phyloP scores from a whole-genome alignment of 257 asterid genomes.

The Linderniella brevidens region DNA sequence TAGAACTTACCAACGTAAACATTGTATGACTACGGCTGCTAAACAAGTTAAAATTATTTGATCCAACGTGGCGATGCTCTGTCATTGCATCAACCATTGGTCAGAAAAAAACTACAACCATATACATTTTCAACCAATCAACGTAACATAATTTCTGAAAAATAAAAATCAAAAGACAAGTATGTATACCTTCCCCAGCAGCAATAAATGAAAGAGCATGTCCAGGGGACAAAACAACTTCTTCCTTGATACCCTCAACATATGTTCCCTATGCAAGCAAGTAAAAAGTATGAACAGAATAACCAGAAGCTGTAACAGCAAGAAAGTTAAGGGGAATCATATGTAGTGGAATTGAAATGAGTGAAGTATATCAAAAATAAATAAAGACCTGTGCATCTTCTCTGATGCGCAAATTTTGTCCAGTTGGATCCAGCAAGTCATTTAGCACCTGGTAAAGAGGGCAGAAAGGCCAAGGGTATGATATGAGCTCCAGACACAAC shows the following conservation, averaged over 20 bases:
- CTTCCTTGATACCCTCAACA: slow-evolving; percentile 98
- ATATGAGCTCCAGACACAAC: too few species aligned
- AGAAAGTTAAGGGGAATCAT: too few species aligned
- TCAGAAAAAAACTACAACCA: neutral
- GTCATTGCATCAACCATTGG: slow-evolving; percentile 12
- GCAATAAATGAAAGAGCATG: slow-evolving; percentile 99
- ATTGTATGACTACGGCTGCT: slow-evolving; percentile 99
- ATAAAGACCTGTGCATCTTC: slow-evolving; percentile 85
- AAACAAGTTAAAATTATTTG: slow-evolving; percentile 89
- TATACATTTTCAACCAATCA: neutral
- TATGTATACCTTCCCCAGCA: slow-evolving; percentile 83
- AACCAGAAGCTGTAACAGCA: too few species aligned
- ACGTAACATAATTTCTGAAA: neutral
- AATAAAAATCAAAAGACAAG: slow-evolving; percentile 9
- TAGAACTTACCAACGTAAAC: slow-evolving; percentile 70
- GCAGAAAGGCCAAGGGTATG: neutral
- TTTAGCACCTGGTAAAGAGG: slow-evolving; percentile 60
- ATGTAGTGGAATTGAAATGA: too few species aligned
- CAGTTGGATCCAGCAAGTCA: slow-evolving; percentile 96
- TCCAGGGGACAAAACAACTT: slow-evolving; percentile 96
- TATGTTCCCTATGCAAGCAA: slow-evolving; percentile 71
- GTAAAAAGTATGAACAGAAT: slow-evolving; percentile 10
- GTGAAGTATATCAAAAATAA: too few species aligned
- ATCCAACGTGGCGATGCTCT: slow-evolving; percentile 99
- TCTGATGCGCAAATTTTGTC: slow-evolving; percentile 92